Evolutionary conservation across 768 basidiomycete genomes (phyloP), one percentile per base, ranked within the genome.

Genomic region (Rhodotorula taiwanensis): DNA sequence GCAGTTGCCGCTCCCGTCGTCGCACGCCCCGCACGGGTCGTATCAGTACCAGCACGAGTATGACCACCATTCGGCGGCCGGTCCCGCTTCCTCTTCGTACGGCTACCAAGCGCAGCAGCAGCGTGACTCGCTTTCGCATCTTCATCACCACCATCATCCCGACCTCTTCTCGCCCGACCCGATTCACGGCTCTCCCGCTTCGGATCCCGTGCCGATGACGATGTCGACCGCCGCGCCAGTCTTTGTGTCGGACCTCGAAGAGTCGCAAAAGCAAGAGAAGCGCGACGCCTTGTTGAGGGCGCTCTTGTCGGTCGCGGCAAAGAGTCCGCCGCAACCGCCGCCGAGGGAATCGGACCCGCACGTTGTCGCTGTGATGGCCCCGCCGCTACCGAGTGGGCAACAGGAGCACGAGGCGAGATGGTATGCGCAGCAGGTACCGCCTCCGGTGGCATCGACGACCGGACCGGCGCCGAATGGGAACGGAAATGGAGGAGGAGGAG

Each of bases 221-320:
- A 13, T 34, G 28, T 44, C 31, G 54, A 31, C 51, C 41, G 16
- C 58, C 61, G 6, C 50, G 61, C 6, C 61, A 59, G 33, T 42
- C 53, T 42, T 23, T 18, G 61, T 34, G 5, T 39, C 49, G 20
- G 58, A 44, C 16, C 51, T 49, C 41, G 28, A 43, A 21, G 67
- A 64, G 13, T 10, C 16, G 25, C 58, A 68, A 52, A 55, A 60
- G 34, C 34, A 44, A n/a, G 67, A 68, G 58, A 68, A 68, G 43
- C 58, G 58, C 52, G 31, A 51, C 52, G 67, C 67, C 10, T 43
- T 68, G 9, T 36, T 68, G 11, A 43, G 62, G 28, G 67, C 67
- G 4, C 36, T 68, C 6, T 27, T 63, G 18, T 27, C 20, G 33
- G 62, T 68, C 27, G 55, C 62, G 18, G 56, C 48, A 2, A 41